Evolutionary conservation across 345 rosid species (phyloP), one percentile per base, ranked within the genome.

Genomic region (Cardamine occulta): DNA sequence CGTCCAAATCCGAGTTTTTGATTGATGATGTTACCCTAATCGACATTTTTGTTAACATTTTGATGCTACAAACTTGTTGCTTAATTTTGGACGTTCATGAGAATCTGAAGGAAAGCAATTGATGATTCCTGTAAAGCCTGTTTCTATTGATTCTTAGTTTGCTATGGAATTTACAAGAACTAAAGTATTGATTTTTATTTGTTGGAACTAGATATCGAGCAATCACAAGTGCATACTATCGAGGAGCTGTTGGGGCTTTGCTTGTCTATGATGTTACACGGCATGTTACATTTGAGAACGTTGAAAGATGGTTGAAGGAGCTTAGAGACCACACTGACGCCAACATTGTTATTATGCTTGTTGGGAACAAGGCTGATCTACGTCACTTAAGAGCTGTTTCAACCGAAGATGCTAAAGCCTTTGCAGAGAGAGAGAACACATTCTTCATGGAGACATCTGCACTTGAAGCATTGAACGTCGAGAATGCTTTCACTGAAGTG

Each of bases 381-480:
- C 90, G 89, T 63, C 97, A 92, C 68, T 68, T 92, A 71, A 88
- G 91, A 73, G 94, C 96, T 35, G 91, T 88, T 62, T 85, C 93
- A 1, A 85, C 89, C 0, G 92, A 89, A 79, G 97, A 88, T 59
- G 88, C 89, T 2, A 82, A 71, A 55, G 70, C 86, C 47, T 91
- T 91, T 81, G 93, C 96, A 0, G 92, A 91, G 78, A 85, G 84
- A 75, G 96, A 88, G 73, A 88, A 63, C 63, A 88, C 92, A 9
- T 86, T 74, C 86, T 92, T 89, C 70, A 92, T 92, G 88, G 97
- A 92, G 85, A 92, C 94, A 44, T 92, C 97, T 56, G 96, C 97
- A 19, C 92, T 92, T 0, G 96, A 92, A 66, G 87, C 96, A 2
- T 23, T 87, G 84, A 88, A 90, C 48, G 97, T 90, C 0, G 97